Evolutionary conservation across 257 asterid genomes (phyloP).

Genomic region (Ehretia macrophylla): DNA sequence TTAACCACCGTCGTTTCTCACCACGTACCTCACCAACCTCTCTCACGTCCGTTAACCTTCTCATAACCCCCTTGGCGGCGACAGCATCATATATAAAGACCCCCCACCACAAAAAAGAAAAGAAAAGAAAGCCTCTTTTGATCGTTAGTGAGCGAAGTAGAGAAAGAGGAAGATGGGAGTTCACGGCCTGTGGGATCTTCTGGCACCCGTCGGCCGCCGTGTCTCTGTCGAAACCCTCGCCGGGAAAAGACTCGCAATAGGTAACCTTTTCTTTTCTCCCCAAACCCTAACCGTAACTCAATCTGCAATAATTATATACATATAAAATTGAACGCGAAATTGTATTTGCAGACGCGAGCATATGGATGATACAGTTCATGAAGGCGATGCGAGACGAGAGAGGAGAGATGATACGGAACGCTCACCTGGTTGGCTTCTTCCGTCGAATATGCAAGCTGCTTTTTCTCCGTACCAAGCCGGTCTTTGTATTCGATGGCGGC

Average conservation of each 20-base stretch:
- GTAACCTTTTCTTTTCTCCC: slow-evolving; percentile 35
- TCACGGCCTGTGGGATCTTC: slow-evolving; percentile 92
- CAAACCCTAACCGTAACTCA: slow-evolving; percentile 23
- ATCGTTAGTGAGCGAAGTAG: too few relatives aligned
- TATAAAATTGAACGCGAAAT: neutral
- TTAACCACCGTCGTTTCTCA: neutral
- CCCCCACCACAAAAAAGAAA: neutral
- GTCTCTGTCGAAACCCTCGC: slow-evolving; percentile 95
- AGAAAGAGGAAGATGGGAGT: slow-evolving; percentile 56
- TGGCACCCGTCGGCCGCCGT: slow-evolving; percentile 97
- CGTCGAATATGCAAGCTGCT: slow-evolving; percentile 94
- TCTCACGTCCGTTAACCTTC: neutral
- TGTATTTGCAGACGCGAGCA: slow-evolving; percentile 73
- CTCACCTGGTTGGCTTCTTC: slow-evolving; percentile 86
- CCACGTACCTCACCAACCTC: too few relatives aligned
- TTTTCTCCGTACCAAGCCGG: slow-evolving; percentile 83
- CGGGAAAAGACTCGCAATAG: slow-evolving; percentile 87
- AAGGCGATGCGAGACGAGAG: slow-evolving; percentile 97
- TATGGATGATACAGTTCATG: slow-evolving; percentile 98
- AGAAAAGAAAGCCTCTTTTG: too few relatives aligned
- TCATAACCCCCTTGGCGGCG: neutral
- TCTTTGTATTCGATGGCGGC: slow-evolving; percentile 92
- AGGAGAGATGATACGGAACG: slow-evolving; percentile 95
- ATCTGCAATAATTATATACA: neutral
- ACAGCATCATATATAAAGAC: neutral